These are phyloP conservation scores for Rhipidocladum racemiflorum DNA, from an alignment of 176 grass and related monocot genomes.

Conservation along the genomic window DNA sequence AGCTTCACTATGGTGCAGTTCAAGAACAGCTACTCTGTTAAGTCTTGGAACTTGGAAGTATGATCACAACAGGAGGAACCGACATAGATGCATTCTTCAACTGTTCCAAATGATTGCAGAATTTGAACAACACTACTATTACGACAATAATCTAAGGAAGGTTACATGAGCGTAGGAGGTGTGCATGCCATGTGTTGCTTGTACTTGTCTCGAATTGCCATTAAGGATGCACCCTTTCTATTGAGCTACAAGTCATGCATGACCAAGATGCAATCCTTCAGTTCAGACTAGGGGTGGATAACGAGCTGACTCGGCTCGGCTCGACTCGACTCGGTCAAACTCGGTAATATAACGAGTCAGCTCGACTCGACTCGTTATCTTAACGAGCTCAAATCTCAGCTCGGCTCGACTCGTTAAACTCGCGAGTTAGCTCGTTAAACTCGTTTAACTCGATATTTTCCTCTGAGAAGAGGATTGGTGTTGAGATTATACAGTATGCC, in stretches of 20 bases:
- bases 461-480: no score
- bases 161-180: slow-evolving; percentile 11
- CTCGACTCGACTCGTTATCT: no score
- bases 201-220: slow-evolving; percentile 78
- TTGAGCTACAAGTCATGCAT: slow-evolving; percentile 80
- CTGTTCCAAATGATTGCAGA: slow-evolving; percentile 46
- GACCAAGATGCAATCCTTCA: slow-evolving; percentile 66
- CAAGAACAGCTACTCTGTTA: slow-evolving; percentile 34
- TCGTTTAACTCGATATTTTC: no score
- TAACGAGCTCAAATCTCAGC: no score
- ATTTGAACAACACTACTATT: slow-evolving; percentile 20
- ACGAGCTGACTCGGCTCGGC: no score
- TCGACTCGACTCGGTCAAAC: no score
- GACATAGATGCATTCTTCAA: slow-evolving; percentile 66
- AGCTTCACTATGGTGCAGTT: slow-evolving; percentile 21
- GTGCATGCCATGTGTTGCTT: slow-evolving; percentile 73
- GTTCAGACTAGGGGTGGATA: no score
- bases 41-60: slow-evolving; percentile 58
- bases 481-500: no score
- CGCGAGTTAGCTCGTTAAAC: no score
- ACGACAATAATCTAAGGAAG: slow-evolving; percentile 16
- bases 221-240: slow-evolving; percentile 44
- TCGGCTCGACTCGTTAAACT: no score
- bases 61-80: slow-evolving; percentile 50
- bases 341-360: no score